Base-by-base conservation (phyloP, 805 yeast genomes). In the Kazachstania martiniae region DNA sequence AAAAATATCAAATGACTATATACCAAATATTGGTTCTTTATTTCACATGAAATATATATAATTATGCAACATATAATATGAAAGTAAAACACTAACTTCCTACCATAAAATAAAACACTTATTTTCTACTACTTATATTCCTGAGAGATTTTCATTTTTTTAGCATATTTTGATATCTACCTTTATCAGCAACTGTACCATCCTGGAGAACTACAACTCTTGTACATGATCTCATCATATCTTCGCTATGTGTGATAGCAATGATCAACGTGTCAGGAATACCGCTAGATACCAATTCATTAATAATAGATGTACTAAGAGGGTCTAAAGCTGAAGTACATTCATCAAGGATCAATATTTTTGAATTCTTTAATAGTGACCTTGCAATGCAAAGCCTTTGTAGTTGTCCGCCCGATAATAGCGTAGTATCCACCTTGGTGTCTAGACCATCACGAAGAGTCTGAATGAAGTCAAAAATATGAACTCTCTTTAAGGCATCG, bases 321-420 rank as follows among this genome's bases (percentile, higher is more conserved):
- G 77, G 63, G 51, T 91, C 98, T 30, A 91, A 61, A 0, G 94
- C 81, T 0, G 96, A 77, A 0, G 97, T 86, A 44, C 87, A 78
- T 51, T 91, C 98, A 56, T 91, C 98, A 30, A 91, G 55, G 13
- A 76, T 59, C 32, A 74, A 47, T 4, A 86, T 58, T 25, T 73
- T 56, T 0, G 96, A 91, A 14, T 66, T 61, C 23, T 87, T 58
- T 4, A 87, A 36, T 3, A 91, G 40, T 0, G 94, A 91, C 31
- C 97, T 65, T 0, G 89, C 94, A 32, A 91, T 73, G 0, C 91
- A 77, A 2, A 91, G 51, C 35, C 96, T 60, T 51, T 91, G 97
- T 7, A 79, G 65, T 53, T 91, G 97, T 2, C 98, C 98, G 18
- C 94, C 94, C 1, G 96, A 86, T 2, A 89, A 54, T 27, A 72